A percentile compares a stretch with the other conserved stretches of the same genome.
phyloP scores from a whole-genome alignment of 805 yeast genomes.

The Barnettozyma siamensis region DNA sequence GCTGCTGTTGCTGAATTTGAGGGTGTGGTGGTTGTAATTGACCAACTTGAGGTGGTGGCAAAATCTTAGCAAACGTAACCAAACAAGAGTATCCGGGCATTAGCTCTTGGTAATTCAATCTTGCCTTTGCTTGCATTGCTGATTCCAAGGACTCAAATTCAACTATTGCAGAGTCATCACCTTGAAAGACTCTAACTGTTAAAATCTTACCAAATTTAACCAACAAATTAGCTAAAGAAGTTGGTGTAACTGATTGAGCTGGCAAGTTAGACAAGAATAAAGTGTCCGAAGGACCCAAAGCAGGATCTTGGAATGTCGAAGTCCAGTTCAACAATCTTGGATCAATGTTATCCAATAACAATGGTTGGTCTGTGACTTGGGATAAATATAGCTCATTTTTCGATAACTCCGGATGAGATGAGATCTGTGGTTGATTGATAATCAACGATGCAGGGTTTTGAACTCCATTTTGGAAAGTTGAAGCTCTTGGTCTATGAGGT shows the following conservation, averaged over 20 bases:
- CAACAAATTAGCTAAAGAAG: conserved; percentile 56
- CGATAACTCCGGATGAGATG: neutral
- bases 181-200: conserved; percentile 54
- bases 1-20: conserved; percentile 9
- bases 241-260: conserved; percentile 39
- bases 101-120: conserved; percentile 75
- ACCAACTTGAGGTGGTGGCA: conserved; percentile 26
- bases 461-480: conserved; percentile 30
- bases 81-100: conserved; percentile 71
- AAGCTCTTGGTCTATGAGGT: conserved; percentile 35
- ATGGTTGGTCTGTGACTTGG: conserved; percentile 21
- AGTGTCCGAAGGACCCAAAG: conserved; percentile 70
- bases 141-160: conserved; percentile 68
- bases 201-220: conserved; percentile 55
- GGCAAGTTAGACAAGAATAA: conserved; percentile 81
- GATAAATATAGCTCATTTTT: conserved; percentile 6
- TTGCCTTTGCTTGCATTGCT: conserved; percentile 75
- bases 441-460: conserved; percentile 27
- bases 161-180: conserved; percentile 50
- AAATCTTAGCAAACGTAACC: conserved; percentile 79
- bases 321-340: conserved; percentile 54
- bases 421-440: conserved; percentile 9
- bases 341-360: conserved; percentile 52
- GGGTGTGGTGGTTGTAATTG: conserved; percentile 1
- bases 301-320: conserved; percentile 66